Conservation (phyloP, 352 stramenopile genomes). For the Phytophthora sojae region DNA sequence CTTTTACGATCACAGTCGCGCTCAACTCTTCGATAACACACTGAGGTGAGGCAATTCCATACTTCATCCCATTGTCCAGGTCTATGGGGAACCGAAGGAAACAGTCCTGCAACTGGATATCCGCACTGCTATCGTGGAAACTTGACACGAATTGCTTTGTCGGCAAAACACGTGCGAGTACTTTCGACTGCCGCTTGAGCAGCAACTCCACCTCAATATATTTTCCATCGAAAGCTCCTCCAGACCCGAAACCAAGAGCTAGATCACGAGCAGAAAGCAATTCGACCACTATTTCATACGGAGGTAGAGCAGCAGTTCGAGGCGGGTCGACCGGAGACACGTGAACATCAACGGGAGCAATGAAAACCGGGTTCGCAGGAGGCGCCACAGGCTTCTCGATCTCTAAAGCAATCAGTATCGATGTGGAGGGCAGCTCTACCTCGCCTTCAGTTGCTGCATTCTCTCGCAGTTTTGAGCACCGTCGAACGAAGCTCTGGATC, state of each 20-base stretch:
- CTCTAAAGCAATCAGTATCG: conserved; percentile 25
- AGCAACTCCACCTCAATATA: conserved; percentile 24
- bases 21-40: conserved; percentile 39
- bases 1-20: conserved; percentile 23
- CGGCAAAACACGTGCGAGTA: conserved; percentile 17
- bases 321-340: neutral
- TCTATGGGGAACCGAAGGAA: conserved; percentile 26
- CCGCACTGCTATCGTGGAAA: conserved; percentile 14
- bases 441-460: conserved; percentile 10
- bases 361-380: neutral
- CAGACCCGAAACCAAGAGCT: neutral
- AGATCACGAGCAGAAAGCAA: conserved; percentile 32
- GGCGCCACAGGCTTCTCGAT: conserved; percentile 2
- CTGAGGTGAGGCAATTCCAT: conserved; percentile 24
- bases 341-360: neutral
- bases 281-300: conserved; percentile 35
- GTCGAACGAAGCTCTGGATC: conserved; percentile 20
- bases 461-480: neutral
- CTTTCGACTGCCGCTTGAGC: conserved; percentile 23
- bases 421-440: conserved; percentile 35
- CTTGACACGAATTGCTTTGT: conserved; percentile 18
- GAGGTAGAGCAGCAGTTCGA: conserved; percentile 15
- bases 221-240: conserved; percentile 4
- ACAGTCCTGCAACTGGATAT: conserved; percentile 26
- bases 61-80: conserved; percentile 4